phyloP scores from a whole-genome alignment of 2,329 filamentous ascomycete genomes.

The Massarina eburnea region DNA sequence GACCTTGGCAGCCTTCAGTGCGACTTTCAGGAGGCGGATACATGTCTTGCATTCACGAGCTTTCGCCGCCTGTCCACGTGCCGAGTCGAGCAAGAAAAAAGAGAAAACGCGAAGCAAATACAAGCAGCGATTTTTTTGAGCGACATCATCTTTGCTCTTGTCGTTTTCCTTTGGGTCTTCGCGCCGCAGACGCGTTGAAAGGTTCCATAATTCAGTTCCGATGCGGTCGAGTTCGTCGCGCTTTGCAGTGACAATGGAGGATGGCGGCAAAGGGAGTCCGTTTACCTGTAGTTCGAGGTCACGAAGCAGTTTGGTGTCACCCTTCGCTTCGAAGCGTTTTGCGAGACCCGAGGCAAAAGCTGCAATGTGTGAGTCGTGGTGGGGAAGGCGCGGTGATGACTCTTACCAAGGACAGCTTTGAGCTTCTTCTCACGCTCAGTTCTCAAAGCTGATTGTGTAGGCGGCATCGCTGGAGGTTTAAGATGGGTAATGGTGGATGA shows the following conservation, averaged over 20 bases:
- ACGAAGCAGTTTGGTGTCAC: conserved; percentile 24
- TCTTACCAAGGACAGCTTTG: conserved; percentile 33
- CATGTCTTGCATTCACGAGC: conserved; percentile 27
- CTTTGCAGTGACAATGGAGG: conserved; percentile 31
- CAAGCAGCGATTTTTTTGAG: conserved; percentile 21
- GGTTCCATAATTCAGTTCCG: conserved; percentile 68
- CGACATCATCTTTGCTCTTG: conserved; percentile 37
- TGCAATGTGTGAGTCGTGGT: conserved; percentile 17
- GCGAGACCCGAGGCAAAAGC: conserved; percentile 36
- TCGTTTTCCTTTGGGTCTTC: conserved; percentile 9
- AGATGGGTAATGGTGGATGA: background rate
- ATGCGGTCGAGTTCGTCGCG: conserved; percentile 56
- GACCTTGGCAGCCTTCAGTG: conserved; percentile 64
- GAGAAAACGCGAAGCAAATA: conserved; percentile 57
- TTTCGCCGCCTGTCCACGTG: conserved; percentile 21
- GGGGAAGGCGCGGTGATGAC: background rate
- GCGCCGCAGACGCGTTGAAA: conserved; percentile 57
- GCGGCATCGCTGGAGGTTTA: conserved; percentile 23
- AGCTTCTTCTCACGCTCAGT: conserved; percentile 41
- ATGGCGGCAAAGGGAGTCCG: conserved; percentile 34
- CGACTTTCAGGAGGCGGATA: conserved; percentile 65
- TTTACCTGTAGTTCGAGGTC: conserved; percentile 48
- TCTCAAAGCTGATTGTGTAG: conserved; percentile 19
- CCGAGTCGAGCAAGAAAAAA: conserved; percentile 65
- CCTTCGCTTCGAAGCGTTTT: conserved; percentile 20